Percentiles rank a stretch among this genome's conserved stretches.
Evolutionary conservation across 768 basidiomycete genomes (phyloP).

Genomic region (Termitomyces sp.): DNA sequence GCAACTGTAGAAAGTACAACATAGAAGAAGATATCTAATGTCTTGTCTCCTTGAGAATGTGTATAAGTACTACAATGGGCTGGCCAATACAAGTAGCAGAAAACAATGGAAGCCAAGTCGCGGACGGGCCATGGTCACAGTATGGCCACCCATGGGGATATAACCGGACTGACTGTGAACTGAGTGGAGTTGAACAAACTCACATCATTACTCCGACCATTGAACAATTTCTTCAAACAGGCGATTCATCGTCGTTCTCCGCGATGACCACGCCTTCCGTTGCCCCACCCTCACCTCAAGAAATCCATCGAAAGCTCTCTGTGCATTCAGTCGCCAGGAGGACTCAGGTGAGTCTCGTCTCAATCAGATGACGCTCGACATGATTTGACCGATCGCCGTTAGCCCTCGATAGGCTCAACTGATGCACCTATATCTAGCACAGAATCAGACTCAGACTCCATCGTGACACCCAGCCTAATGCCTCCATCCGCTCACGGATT

Average conservation of each 20-base stretch:
- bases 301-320: conserved; percentile 82
- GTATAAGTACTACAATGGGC: not conserved
- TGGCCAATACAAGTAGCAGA: not conserved
- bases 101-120: not conserved
- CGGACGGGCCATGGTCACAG: not conserved
- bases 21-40: not conserved
- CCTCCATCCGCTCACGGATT: conserved; percentile 30
- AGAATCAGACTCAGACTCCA: conserved; percentile 85
- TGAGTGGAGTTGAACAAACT: conserved; percentile 2
- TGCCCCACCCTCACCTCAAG: conserved; percentile 78
- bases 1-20: not conserved
- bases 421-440: conserved; percentile 53
- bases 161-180: conserved; percentile 7
- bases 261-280: conserved; percentile 19
- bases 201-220: conserved; percentile 1
- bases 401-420: conserved; percentile 18
- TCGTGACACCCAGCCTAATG: conserved; percentile 48
- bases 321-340: conserved; percentile 59
- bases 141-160: conserved; percentile 2
- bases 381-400: conserved; percentile 3
- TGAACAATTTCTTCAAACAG: not conserved
- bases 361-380: conserved; percentile 10
- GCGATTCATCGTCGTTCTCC: conserved; percentile 27
- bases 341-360: conserved; percentile 33
- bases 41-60: not conserved